Percentiles rank a stretch among this genome's conserved stretches.
phyloP scores from a whole-genome alignment of 768 basidiomycete species.

The Rhizopogon sp. region DNA sequence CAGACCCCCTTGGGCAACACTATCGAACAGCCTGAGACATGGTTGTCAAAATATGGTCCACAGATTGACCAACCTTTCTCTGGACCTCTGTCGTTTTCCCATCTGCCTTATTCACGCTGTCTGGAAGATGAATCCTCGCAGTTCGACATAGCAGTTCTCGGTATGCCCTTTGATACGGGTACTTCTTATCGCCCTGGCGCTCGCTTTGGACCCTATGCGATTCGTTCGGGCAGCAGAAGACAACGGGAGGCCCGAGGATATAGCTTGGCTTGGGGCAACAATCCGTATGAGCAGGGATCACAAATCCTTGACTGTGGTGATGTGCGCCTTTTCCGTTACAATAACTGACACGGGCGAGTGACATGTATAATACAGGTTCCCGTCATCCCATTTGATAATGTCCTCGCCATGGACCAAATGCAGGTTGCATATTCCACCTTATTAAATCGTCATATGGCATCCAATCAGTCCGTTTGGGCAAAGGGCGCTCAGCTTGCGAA shows the following conservation, averaged over 20 bases:
- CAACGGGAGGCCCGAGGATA: slow-evolving; percentile 59
- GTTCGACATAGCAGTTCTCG: slow-evolving; percentile 78
- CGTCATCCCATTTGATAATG: slow-evolving; percentile 75
- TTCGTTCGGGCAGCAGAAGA: slow-evolving; percentile 73
- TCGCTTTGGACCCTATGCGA: slow-evolving; percentile 83
- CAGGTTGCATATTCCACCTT: slow-evolving; percentile 80
- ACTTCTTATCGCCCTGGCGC: slow-evolving; percentile 59
- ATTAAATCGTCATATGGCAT: slow-evolving; percentile 48
- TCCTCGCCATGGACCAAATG: slow-evolving; percentile 80
- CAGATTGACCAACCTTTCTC: slow-evolving; percentile 73
- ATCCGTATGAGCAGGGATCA: slow-evolving; percentile 54
- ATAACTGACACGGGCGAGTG: not conserved
- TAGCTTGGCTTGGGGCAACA: slow-evolving; percentile 65
- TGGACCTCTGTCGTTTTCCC: slow-evolving; percentile 81
- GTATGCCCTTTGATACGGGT: slow-evolving; percentile 75
- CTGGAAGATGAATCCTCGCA: slow-evolving; percentile 47
- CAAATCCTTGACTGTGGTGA: slow-evolving; percentile 83
- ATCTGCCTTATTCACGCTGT: slow-evolving; percentile 69
- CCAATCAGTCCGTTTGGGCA: slow-evolving; percentile 14
- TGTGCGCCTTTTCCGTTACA: slow-evolving; percentile 29
- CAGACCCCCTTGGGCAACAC: slow-evolving; percentile 6
- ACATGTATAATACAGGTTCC: slow-evolving; percentile 49
- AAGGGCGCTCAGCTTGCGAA: slow-evolving; percentile 35
- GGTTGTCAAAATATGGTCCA: slow-evolving; percentile 70
- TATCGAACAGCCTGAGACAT: slow-evolving; percentile 32